Evolutionary conservation across 2,329 filamentous ascomycete genomes (phyloP).

Genomic region (Fusarium sp.): DNA sequence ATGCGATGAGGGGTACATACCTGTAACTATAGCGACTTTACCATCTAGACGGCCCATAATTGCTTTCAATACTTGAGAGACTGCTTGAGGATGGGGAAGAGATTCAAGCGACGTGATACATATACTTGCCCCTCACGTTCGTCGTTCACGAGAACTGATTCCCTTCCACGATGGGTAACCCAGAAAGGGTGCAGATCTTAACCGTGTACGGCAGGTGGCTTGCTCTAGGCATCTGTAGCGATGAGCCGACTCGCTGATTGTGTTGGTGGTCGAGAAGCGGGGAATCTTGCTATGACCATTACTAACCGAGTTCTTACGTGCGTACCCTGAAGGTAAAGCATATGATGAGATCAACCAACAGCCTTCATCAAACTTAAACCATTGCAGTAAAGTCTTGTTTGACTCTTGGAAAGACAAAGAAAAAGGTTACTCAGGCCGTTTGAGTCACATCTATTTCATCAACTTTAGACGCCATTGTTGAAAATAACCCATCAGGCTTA

Average conservation of each 20-base stretch:
- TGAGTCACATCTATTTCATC: not conserved
- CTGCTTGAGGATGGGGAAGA: too few relatives aligned
- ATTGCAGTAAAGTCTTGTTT: not conserved
- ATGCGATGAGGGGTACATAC: not conserved
- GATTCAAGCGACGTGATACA: not conserved
- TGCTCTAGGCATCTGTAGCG: not conserved
- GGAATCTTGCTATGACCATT: not conserved
- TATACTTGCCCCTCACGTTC: not conserved
- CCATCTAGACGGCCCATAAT: conserved; percentile 15
- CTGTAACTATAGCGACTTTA: conserved; percentile 18
- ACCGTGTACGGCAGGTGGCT: not conserved
- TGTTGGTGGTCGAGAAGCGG: not conserved
- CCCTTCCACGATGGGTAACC: too few relatives aligned
- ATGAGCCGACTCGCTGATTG: not conserved
- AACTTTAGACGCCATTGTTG: not conserved
- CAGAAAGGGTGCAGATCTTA: not conserved
- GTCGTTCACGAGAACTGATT: not conserved
- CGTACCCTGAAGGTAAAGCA: not conserved
- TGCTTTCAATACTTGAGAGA: too few relatives aligned
- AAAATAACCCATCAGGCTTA: accelerated
- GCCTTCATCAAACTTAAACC: not conserved
- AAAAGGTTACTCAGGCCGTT: too few relatives aligned
- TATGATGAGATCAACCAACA: not conserved
- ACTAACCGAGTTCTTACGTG: conserved; percentile 5
- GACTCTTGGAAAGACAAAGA: not conserved